Evolutionary conservation across 179 eudicot species (phyloP).

Genomic region (Monotropa hypopitys): DNA sequence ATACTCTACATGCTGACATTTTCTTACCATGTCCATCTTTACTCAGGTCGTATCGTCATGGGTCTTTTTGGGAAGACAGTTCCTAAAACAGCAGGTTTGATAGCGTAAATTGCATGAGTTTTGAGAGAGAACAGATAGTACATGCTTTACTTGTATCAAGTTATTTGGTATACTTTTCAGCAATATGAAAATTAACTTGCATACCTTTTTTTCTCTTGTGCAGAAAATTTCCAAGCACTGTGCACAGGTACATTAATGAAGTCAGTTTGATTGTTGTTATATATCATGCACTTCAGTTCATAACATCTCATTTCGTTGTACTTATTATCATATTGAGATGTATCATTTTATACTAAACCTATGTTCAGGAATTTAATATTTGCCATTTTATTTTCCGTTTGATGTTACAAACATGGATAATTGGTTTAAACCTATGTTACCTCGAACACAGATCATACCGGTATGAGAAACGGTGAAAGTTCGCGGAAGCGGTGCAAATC

Average conservation of each 20-base stretch:
- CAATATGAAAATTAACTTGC: conserved; percentile 3
- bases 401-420: no score
- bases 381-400: no score
- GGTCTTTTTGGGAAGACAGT: conserved; percentile 97
- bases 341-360: background rate
- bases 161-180: background rate
- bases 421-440: no score
- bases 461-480: no score
- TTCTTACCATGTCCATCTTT: background rate
- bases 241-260: conserved; percentile 65
- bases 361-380: background rate
- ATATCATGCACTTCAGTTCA: background rate
- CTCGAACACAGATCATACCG: no score
- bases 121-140: background rate
- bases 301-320: background rate
- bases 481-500: no score
- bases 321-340: background rate
- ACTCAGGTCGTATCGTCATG: conserved; percentile 76
- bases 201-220: conserved; percentile 8
- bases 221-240: conserved; percentile 90
- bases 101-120: background rate
- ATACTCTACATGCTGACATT: background rate
- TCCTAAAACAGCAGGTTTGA: conserved; percentile 84
- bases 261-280: conserved; percentile 13
- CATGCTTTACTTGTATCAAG: background rate